phyloP scores from a whole-genome alignment of 257 asterid genomes.

The Coffea canephora region DNA sequence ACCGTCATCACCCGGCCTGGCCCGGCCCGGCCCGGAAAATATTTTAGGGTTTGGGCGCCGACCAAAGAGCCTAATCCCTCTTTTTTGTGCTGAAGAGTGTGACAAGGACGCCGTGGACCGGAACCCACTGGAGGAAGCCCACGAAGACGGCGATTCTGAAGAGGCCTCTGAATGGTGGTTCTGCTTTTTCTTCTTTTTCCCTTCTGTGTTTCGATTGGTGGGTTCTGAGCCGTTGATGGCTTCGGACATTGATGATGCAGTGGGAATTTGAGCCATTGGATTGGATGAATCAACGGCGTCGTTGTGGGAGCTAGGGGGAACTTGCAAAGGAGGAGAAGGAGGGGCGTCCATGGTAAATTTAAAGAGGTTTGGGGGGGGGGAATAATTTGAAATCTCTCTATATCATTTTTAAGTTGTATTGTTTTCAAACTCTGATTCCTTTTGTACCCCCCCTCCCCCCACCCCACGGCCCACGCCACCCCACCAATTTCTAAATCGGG shows the following conservation, averaged over 20 bases:
- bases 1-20: conserved; percentile 38
- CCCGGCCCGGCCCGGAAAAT: conserved; percentile 39
- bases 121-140: conserved; percentile 2
- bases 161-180: conserved; percentile 35
- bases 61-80: conserved; percentile 53
- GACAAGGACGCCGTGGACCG: conserved; percentile 31
- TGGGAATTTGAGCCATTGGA: conserved; percentile 24
- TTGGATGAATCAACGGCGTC: conserved; percentile 25
- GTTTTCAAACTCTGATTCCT: too few relatives aligned
- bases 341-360: conserved; percentile 37
- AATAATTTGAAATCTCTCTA: conserved; percentile 2
- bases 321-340: conserved; percentile 22
- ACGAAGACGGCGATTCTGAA: conserved; percentile 28
- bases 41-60: conserved; percentile 44
- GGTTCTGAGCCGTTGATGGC: conserved; percentile 16
- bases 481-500: too few relatives aligned
- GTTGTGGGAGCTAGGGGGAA: neutral
- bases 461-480: too few relatives aligned
- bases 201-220: conserved; percentile 4
- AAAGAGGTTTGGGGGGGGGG: conserved; percentile 14
- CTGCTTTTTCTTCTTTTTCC: conserved; percentile 42
- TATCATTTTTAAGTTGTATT: too few relatives aligned
- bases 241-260: conserved; percentile 27
- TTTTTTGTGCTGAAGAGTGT: conserved; percentile 21
- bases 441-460: too few relatives aligned